Evolutionary conservation across 129 eudicot genomes (phyloP).

Genomic region (Ambrosia trifida): DNA sequence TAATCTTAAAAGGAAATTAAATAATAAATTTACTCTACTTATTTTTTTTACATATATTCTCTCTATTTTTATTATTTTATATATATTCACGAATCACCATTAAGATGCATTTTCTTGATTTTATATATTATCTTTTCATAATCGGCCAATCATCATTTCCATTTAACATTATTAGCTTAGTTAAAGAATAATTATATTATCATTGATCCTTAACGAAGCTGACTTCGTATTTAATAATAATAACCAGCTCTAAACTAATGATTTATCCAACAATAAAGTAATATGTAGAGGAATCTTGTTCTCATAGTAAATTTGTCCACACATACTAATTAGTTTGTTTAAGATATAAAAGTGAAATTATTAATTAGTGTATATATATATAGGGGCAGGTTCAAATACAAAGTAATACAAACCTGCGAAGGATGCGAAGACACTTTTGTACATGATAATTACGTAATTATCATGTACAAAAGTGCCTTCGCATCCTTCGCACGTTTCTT

Average conservation of each 20-base stretch:
- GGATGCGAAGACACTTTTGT: too few relatives aligned
- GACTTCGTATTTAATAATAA: background rate
- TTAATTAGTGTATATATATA: too few relatives aligned
- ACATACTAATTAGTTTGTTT: background rate
- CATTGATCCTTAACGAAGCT: slow-evolving; percentile 1
- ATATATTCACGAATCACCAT: background rate
- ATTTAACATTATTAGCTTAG: background rate
- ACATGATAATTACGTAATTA: too few relatives aligned
- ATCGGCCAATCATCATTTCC: background rate
- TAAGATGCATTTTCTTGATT: background rate
- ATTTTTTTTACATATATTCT: background rate
- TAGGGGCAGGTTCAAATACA: too few relatives aligned
- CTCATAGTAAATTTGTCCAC: background rate
- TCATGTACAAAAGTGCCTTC: too few relatives aligned
- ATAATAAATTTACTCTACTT: too few relatives aligned
- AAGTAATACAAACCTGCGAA: too few relatives aligned
- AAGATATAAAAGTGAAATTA: background rate
- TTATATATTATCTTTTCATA: background rate
- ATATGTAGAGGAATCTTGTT: background rate
- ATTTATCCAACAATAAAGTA: background rate
- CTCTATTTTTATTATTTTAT: background rate
- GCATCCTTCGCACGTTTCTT: too few relatives aligned
- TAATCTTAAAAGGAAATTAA: too few relatives aligned
- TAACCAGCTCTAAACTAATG: background rate
- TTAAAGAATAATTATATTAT: background rate